These are phyloP conservation scores for Pythium insidiosum DNA, from an alignment of 352 stramenopile genomes.

Conservation along the genomic window DNA sequence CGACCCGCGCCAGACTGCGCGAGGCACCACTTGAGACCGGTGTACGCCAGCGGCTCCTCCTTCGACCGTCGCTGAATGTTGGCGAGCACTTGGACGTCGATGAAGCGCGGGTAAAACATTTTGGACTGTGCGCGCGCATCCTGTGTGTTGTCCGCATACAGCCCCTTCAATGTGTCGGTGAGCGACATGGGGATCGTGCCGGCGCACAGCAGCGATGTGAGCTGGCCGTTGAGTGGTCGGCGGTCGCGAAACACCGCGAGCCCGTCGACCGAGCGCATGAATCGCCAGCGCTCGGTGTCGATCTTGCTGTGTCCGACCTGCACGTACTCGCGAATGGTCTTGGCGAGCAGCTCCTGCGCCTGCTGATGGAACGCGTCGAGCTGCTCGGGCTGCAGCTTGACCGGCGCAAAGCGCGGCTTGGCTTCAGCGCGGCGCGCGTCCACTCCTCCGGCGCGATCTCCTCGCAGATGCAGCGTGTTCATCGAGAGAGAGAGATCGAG, in stretches of 20 bases:
- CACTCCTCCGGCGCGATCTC: too few relatives aligned
- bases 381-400: constrained; percentile 8
- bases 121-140: constrained; percentile 7
- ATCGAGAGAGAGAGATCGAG: too few relatives aligned
- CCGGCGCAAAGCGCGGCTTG: constrained; percentile 2
- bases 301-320: constrained; percentile 11
- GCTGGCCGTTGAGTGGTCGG: background rate
- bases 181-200: constrained; percentile 11
- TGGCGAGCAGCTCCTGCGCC: constrained; percentile 20
- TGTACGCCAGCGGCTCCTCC: constrained; percentile 9
- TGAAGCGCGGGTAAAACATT: constrained; percentile 11
- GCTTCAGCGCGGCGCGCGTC: too few relatives aligned
- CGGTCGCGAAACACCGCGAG: constrained; percentile 30
- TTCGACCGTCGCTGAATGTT: constrained; percentile 8
- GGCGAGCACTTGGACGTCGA: constrained; percentile 12
- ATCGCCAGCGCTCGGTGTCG: constrained; percentile 25
- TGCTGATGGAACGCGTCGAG: constrained; percentile 30
- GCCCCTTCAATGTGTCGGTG: constrained; percentile 11
- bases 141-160: constrained; percentile 15
- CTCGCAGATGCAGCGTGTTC: too few relatives aligned
- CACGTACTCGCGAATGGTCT: constrained; percentile 27
- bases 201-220: constrained; percentile 5
- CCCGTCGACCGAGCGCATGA: constrained; percentile 19
- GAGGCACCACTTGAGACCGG: constrained; percentile 13
- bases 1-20: constrained; percentile 8